Evolutionary conservation across 2,329 filamentous ascomycete species (phyloP).

Genomic region (Aureobasidium sp.): DNA sequence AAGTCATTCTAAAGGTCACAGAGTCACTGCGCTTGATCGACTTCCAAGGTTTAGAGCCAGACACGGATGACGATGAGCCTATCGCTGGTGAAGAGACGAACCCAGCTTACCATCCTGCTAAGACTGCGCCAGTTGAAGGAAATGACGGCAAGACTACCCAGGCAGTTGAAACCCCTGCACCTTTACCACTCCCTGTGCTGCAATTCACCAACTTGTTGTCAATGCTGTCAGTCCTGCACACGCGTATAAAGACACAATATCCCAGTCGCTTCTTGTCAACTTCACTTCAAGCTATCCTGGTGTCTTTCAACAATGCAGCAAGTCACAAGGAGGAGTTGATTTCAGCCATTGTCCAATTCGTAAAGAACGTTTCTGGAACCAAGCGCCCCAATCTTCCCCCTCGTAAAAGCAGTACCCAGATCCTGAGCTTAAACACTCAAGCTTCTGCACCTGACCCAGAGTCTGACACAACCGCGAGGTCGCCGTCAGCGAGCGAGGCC

Average conservation of each 20-base stretch:
- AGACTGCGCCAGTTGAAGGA: conserved; percentile 19
- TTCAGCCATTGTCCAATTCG: conserved; percentile 61
- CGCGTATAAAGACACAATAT: conserved; percentile 67
- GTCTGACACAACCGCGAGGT: conserved; percentile 36
- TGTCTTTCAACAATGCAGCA: conserved; percentile 55
- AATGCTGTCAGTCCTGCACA: conserved; percentile 66
- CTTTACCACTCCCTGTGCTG: conserved; percentile 36
- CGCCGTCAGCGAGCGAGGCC: conserved; percentile 46
- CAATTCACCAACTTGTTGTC: conserved; percentile 65
- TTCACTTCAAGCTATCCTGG: conserved; percentile 64
- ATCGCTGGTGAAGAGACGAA: conserved; percentile 18
- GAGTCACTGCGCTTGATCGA: conserved; percentile 60
- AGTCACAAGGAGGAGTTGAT: conserved; percentile 57
- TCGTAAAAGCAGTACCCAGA: conserved; percentile 42
- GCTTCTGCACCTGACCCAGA: conserved; percentile 51
- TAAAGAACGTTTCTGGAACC: conserved; percentile 61
- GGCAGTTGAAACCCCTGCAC: conserved; percentile 27
- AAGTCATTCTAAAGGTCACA: conserved; percentile 74
- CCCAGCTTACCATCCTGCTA: conserved; percentile 25
- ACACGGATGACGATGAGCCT: conserved; percentile 46
- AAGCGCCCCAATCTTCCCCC: conserved; percentile 59
- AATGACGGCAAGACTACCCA: conserved; percentile 21
- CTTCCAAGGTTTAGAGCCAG: conserved; percentile 44
- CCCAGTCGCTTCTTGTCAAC: conserved; percentile 73
- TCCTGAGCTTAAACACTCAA: conserved; percentile 2